Base-by-base conservation (phyloP, 139 green algal species). In the Trebouxia sp. region DNA sequence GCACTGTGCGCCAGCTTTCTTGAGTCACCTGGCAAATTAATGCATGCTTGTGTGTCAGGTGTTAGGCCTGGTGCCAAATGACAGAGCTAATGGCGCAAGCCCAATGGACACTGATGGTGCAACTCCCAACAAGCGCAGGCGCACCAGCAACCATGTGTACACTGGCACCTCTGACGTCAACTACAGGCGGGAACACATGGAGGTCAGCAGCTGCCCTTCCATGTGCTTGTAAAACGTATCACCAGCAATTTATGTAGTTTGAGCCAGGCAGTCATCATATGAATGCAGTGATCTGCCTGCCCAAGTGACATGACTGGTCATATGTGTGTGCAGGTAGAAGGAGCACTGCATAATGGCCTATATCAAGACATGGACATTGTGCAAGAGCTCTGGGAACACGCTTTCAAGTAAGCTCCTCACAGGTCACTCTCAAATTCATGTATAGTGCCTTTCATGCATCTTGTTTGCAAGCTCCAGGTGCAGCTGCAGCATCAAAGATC, bases 331-430 rank as follows among this genome's bases (percentile, higher is more conserved):
- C 86, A 94, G 91, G 86, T 94, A 3, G 82, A 85, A n/a, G 47
- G 53, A 37, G 45, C 67, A 17, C 38, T 87, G 0, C n/a, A 87
- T n/a, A 82, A 95, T 24, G 92, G 91, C 2, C 67, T 93, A 30
- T 80, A 94, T 20, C 30, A 80, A 0, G 91, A 97, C 51, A 96
- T 91, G 92, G 94, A 97, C 7, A 65, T 90, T 32, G 43, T 94
- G 37, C 89, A 96, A 65, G 84, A 80, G 0, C 74, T 97, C 11
- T 97, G 90, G 87, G 75, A 91, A 1, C 90, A 97, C 80, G 89
- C 90, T 0, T 87, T 97, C 47, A 93, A 83, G 90, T 95, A 50
- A 50, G 65, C 28, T 24, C 50, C 39, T 81, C n/a, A 6, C 32
- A 43, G n/a, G n/a, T n/a, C n/a, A n/a, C n/a, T n/a, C n/a, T n/a